These are phyloP conservation scores for Psilocybe subaeruginosa DNA, from an alignment of 768 basidiomycete species.

Conservation along the genomic window DNA sequence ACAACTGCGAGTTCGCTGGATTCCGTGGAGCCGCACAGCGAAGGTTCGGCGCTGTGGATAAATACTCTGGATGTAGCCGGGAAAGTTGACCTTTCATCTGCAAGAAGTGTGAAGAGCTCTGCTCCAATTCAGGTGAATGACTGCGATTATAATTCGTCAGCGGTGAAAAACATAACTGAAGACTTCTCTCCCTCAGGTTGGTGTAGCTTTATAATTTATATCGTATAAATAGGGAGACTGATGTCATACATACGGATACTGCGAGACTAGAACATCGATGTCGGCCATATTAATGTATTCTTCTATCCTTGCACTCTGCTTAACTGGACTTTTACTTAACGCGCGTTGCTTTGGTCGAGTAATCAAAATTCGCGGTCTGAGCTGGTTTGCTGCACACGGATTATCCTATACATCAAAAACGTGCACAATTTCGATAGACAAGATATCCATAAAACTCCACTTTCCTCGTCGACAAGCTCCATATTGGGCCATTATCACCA, in stretches of 20 bases:
- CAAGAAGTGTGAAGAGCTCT: background rate
- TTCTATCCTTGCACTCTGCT: slow-evolving; percentile 1
- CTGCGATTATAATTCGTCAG: too few relatives aligned
- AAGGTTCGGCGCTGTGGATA: background rate
- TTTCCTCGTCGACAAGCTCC: slow-evolving; percentile 30
- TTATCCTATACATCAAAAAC: slow-evolving; percentile 13
- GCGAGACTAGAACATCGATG: background rate
- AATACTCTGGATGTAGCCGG: background rate
- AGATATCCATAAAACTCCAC: slow-evolving; percentile 27
- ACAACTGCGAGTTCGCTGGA: background rate
- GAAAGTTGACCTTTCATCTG: background rate
- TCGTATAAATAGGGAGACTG: background rate
- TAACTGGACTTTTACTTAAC: slow-evolving; percentile 2
- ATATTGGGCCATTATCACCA: slow-evolving; percentile 32
- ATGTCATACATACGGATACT: background rate
- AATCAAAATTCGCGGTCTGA: background rate
- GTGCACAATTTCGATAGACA: slow-evolving; percentile 14
- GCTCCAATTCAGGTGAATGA: background rate
- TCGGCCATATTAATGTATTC: background rate
- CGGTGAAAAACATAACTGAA: background rate
- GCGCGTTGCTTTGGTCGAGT: slow-evolving; percentile 4
- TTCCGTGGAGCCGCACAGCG: background rate
- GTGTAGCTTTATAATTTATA: background rate
- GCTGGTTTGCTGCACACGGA: slow-evolving; percentile 1
- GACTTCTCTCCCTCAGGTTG: background rate